Evolutionary conservation across 306 rosid species (phyloP).

Genomic region (Prunus padus): DNA sequence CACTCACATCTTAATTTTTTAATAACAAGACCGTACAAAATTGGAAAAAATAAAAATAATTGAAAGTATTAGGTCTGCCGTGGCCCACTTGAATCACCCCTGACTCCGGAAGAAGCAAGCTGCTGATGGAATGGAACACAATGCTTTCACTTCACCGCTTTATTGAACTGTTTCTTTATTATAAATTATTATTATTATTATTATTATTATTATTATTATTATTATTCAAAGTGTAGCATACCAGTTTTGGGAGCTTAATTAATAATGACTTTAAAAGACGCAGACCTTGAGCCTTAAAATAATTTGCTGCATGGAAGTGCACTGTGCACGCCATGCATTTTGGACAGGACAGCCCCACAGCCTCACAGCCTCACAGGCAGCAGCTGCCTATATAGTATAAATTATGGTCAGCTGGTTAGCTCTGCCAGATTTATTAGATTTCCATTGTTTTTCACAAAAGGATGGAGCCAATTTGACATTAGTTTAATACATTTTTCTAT

Average conservation of each 20-base stretch:
- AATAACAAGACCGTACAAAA: background rate
- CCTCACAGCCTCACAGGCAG: too few species aligned
- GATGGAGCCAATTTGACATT: background rate
- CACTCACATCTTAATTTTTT: background rate
- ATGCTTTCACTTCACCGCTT: slow-evolving; percentile 13
- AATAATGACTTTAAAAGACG: background rate
- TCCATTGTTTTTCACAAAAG: background rate
- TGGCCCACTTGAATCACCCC: background rate
- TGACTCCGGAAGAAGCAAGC: background rate
- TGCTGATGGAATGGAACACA: background rate
- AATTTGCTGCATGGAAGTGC: slow-evolving; percentile 13
- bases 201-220: too few species aligned
- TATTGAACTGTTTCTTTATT: background rate
- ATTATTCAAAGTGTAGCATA: too few species aligned
- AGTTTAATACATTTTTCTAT: background rate
- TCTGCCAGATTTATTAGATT: background rate
- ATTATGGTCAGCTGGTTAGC: background rate
- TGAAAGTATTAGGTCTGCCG: background rate
- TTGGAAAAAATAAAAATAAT: background rate
- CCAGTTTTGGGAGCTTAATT: too few species aligned
- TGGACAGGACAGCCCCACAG: background rate
- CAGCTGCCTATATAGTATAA: background rate
- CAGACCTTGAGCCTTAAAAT: background rate
- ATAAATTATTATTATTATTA: too few species aligned
- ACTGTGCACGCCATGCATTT: slow-evolving; percentile 9